These are phyloP conservation scores for Pichia nanzhaoensis DNA, from an alignment of 805 yeast species.

Conservation along the genomic window DNA sequence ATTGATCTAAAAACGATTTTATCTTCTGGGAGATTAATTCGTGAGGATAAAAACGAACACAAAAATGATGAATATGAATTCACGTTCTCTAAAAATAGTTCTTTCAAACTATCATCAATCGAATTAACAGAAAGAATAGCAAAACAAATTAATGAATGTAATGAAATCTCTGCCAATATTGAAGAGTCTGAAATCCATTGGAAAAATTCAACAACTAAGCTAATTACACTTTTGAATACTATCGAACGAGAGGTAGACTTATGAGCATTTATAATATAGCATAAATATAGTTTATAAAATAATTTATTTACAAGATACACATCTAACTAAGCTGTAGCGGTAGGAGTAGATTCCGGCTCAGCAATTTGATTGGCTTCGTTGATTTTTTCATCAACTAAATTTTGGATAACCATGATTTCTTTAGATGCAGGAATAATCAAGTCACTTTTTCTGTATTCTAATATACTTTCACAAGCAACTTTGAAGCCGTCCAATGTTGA, in stretches of 20 bases:
- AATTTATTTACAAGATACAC: slow-evolving; percentile 1
- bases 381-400: slow-evolving; percentile 29
- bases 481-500: slow-evolving; percentile 31
- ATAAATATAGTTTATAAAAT: background rate
- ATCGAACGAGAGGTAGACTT: slow-evolving; percentile 7
- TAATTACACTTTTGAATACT: slow-evolving; percentile 2
- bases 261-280: background rate
- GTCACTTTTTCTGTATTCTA: slow-evolving; percentile 29
- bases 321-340: background rate
- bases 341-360: slow-evolving; percentile 6
- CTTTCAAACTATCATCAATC: slow-evolving; percentile 18
- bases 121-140: slow-evolving; percentile 20
- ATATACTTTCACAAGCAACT: slow-evolving; percentile 30
- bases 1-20: slow-evolving; percentile 18
- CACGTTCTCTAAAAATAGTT: slow-evolving; percentile 13
- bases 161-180: slow-evolving; percentile 17
- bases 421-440: slow-evolving; percentile 30
- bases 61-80: slow-evolving; percentile 20
- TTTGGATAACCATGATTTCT: slow-evolving; percentile 32
- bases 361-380: slow-evolving; percentile 17
- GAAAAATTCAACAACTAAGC: slow-evolving; percentile 19
- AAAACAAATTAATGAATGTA: slow-evolving; percentile 23
- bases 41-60: slow-evolving; percentile 14
- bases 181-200: slow-evolving; percentile 20
- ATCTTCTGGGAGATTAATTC: slow-evolving; percentile 19